Evolutionary conservation across 1,284 basidiomycete species (phyloP).

Genomic region (Irpex sp.): DNA sequence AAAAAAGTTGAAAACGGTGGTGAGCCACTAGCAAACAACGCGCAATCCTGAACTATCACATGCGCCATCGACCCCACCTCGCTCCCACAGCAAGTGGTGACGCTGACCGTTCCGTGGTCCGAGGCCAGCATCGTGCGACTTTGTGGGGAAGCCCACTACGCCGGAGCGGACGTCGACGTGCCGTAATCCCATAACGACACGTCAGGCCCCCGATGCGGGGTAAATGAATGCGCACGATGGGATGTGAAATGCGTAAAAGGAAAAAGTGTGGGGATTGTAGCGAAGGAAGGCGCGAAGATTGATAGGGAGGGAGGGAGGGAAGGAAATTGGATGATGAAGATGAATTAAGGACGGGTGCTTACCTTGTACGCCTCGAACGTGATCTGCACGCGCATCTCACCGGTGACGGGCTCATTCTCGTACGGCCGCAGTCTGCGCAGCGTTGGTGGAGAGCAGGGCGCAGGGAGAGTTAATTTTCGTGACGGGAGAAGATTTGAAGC

Average conservation of each 20-base stretch:
- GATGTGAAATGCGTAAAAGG: neutral
- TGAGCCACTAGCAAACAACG: neutral
- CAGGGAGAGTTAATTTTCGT: neutral
- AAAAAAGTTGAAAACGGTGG: neutral
- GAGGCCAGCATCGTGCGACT: neutral
- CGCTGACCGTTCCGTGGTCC: no score
- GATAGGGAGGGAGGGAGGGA: neutral
- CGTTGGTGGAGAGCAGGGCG: neutral
- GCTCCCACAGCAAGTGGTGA: no score
- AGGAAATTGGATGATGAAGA: neutral
- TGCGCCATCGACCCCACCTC: neutral
- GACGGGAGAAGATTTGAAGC: neutral
- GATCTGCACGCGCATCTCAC: constrained; percentile 93
- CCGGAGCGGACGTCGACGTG: neutral
- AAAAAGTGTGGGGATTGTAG: constrained; percentile 6
- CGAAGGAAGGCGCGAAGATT: neutral
- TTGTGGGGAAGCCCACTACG: neutral
- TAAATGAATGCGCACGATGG: neutral
- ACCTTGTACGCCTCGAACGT: constrained; percentile 92
- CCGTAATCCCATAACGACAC: neutral
- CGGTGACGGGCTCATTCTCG: constrained; percentile 80
- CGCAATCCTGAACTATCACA: constrained; percentile 14
- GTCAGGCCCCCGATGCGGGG: neutral
- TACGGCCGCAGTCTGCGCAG: constrained; percentile 65
- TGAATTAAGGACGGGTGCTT: constrained; percentile 26